Conservation (phyloP, 2,329 filamentous ascomycete species). For the Aaosphaeria pasadenensis region DNA sequence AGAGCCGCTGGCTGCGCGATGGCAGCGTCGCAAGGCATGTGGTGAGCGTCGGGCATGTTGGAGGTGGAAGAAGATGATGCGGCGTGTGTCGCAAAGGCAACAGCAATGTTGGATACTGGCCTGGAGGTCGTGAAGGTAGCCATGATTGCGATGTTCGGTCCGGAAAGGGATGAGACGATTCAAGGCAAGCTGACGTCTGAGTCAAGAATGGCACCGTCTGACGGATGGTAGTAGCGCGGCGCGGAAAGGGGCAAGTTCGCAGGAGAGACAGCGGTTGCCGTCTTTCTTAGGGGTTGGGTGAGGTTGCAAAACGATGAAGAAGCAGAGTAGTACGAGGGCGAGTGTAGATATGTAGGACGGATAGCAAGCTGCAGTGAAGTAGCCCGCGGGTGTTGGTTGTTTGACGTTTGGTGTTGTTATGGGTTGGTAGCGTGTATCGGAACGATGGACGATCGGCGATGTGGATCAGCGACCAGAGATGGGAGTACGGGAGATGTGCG, state of each 20-base stretch:
- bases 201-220: conserved; percentile 26
- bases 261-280: conserved; percentile 13
- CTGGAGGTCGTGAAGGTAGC: conserved; percentile 30
- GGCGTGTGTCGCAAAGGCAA: conserved; percentile 35
- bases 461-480: conserved; percentile 26
- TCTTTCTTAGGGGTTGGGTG: conserved; percentile 9
- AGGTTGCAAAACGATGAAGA: conserved; percentile 2
- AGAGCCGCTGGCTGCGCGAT: conserved; percentile 49
- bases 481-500: conserved; percentile 5
- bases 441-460: conserved; percentile 27
- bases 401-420: conserved; percentile 8
- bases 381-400: conserved; percentile 8
- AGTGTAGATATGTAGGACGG: neutral
- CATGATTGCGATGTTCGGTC: conserved; percentile 22
- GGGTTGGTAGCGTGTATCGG: conserved; percentile 5
- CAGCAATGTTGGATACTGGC: conserved; percentile 41
- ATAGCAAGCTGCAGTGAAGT: conserved; percentile 29
- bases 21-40: conserved; percentile 21
- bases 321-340: neutral
- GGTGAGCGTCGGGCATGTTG: conserved; percentile 27
- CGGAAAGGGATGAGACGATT: conserved; percentile 5
- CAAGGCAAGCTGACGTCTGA: conserved; percentile 26
- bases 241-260: conserved; percentile 1
- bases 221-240: conserved; percentile 14
- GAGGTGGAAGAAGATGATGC: conserved; percentile 5